phyloP scores from a whole-genome alignment of 441 rosid genomes.

The Gossypium gossypioides region DNA sequence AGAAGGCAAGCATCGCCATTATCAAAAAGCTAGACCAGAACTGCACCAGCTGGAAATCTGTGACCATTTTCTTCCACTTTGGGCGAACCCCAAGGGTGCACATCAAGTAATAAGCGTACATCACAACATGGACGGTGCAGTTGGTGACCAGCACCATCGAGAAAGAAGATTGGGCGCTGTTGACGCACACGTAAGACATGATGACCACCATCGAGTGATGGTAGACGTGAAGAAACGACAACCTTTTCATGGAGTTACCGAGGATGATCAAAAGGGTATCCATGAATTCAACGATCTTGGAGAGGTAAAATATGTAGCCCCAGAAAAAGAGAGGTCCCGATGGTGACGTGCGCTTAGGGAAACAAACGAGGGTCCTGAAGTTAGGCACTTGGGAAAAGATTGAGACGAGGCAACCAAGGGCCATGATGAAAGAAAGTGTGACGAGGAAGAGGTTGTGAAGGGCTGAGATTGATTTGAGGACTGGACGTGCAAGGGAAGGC shows the following conservation, averaged over 20 bases:
- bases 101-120: conserved; percentile 50
- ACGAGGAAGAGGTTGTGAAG: conserved; percentile 46
- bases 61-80: conserved; percentile 55
- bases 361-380: conserved; percentile 33
- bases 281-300: conserved; percentile 45
- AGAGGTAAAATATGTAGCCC: conserved; percentile 59
- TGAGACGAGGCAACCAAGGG: conserved; percentile 50
- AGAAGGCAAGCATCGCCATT: conserved; percentile 30
- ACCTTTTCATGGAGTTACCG: conserved; percentile 32
- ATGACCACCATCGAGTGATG: conserved; percentile 55
- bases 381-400: conserved; percentile 24
- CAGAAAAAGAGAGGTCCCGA: conserved; percentile 51
- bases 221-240: conserved; percentile 62
- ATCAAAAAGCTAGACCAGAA: conserved; percentile 39
- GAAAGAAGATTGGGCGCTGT: conserved; percentile 40
- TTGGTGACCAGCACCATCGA: conserved; percentile 47
- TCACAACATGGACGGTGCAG: conserved; percentile 50
- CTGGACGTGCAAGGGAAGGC: conserved; percentile 8
- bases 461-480: conserved; percentile 51
- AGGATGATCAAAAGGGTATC: conserved; percentile 51
- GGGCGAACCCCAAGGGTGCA: conserved; percentile 46
- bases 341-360: conserved; percentile 32
- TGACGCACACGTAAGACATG: conserved; percentile 50
- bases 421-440: conserved; percentile 41
- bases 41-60: conserved; percentile 53